Evolutionary conservation across 1,139 yeast genomes (phyloP).

Genomic region (Candida sanyaensis): DNA sequence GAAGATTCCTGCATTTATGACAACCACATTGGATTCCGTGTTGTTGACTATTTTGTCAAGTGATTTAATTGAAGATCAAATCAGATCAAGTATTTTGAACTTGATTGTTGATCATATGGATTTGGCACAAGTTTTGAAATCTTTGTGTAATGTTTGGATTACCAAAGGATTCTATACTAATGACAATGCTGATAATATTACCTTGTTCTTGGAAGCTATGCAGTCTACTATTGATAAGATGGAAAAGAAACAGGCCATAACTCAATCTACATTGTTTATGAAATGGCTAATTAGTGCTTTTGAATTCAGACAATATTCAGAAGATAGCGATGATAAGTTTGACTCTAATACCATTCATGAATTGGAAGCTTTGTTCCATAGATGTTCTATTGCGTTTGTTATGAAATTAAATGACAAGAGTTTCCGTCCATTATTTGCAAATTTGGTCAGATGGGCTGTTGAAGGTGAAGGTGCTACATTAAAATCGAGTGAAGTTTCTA

Average conservation of each 20-base stretch:
- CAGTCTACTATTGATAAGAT: slow-evolving; percentile 65
- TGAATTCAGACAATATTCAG: slow-evolving; percentile 59
- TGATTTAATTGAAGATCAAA: slow-evolving; percentile 54
- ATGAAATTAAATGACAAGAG: slow-evolving; percentile 91
- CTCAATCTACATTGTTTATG: slow-evolving; percentile 70
- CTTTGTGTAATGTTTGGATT: slow-evolving; percentile 65
- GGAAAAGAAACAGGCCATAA: slow-evolving; percentile 73
- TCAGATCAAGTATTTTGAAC: slow-evolving; percentile 67
- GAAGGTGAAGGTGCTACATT: slow-evolving; percentile 70
- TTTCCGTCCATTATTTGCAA: slow-evolving; percentile 89
- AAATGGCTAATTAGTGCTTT: slow-evolving; percentile 71
- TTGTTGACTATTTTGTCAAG: slow-evolving; percentile 60
- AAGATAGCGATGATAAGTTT: slow-evolving; percentile 37
- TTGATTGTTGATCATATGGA: slow-evolving; percentile 72
- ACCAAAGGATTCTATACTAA: slow-evolving; percentile 31
- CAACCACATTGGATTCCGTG: slow-evolving; percentile 65
- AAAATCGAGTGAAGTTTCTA: slow-evolving; percentile 47
- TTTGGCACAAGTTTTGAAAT: slow-evolving; percentile 57
- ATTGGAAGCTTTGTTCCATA: slow-evolving; percentile 74
- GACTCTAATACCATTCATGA: slow-evolving; percentile 77
- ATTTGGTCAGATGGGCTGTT: slow-evolving; percentile 91
- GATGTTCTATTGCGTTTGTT: slow-evolving; percentile 74
- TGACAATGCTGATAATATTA: slow-evolving; percentile 58
- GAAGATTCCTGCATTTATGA: slow-evolving; percentile 84
- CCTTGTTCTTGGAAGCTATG: slow-evolving; percentile 66